These are phyloP conservation scores for Pseudogymnoascus sp. DNA, from an alignment of 2,329 filamentous ascomycete species.

Conservation along the genomic window DNA sequence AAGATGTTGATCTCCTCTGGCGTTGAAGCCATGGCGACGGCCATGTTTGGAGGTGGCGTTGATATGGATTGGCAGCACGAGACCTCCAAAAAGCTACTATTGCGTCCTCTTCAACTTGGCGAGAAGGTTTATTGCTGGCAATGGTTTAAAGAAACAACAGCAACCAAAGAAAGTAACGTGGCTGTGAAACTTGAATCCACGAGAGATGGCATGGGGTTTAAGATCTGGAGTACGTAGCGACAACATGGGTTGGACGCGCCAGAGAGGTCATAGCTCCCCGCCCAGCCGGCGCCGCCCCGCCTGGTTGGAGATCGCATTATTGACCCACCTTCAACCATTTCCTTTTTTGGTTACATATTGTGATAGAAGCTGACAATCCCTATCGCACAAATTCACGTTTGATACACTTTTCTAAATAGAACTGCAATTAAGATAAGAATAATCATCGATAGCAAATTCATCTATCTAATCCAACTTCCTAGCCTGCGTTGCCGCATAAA, in stretches of 20 bases:
- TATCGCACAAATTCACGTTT: not conserved
- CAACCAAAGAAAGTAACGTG: not conserved
- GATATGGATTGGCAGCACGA: not conserved
- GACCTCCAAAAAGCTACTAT: not conserved
- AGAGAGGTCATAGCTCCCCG: not conserved
- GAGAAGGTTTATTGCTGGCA: not conserved
- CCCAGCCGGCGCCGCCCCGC: not conserved
- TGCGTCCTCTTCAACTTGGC: not conserved
- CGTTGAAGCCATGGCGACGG: conserved; percentile 22
- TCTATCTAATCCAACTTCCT: not conserved
- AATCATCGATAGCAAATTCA: not conserved
- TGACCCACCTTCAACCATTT: not conserved
- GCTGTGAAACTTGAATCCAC: not conserved
- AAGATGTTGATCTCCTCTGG: conserved; percentile 65
- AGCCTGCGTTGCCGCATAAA: not conserved
- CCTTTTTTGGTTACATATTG: not conserved
- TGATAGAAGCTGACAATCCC: not conserved
- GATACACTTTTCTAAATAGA: not conserved
- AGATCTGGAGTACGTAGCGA: not conserved
- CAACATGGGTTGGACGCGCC: not conserved
- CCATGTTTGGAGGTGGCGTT: not conserved
- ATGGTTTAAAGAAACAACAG: not conserved
- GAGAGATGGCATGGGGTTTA: not conserved
- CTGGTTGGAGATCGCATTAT: not conserved
- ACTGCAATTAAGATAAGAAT: not conserved